Conservation (phyloP, 129 eudicot genomes). For the Chrysanthemum seticuspe region DNA sequence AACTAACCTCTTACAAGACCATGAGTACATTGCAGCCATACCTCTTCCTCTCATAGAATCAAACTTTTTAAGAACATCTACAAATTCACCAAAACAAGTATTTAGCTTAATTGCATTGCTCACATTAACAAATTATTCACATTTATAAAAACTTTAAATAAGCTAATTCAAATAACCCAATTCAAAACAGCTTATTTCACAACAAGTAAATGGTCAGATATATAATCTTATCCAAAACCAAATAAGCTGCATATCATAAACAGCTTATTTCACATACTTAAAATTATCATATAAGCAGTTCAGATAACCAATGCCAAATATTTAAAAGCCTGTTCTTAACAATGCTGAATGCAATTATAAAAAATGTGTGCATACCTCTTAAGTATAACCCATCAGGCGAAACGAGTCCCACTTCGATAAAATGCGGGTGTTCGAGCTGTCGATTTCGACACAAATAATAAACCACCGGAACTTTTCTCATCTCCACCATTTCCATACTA, state of each 20-base stretch:
- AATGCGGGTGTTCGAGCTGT: slow-evolving; percentile 84
- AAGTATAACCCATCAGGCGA: slow-evolving; percentile 74
- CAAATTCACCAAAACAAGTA: slow-evolving; percentile 4
- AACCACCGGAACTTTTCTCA: slow-evolving; percentile 60
- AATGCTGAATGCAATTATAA: slow-evolving; percentile 5
- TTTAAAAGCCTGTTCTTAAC: not conserved
- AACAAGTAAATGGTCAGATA: too few relatives aligned
- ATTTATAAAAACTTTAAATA: too few relatives aligned
- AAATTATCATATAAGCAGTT: too few relatives aligned
- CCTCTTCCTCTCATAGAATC: slow-evolving; percentile 77
- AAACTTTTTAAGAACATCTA: slow-evolving; percentile 79
- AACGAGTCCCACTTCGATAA: slow-evolving; percentile 67
- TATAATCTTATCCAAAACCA: too few relatives aligned
- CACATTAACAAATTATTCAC: too few relatives aligned
- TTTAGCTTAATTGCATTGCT: not conserved
- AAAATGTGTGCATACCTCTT: slow-evolving; percentile 48
- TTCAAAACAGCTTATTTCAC: not conserved
- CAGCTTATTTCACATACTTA: too few relatives aligned
- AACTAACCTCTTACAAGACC: slow-evolving; percentile 87
- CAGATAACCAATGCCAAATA: not conserved
- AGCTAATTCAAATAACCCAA: too few relatives aligned
- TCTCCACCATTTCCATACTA: slow-evolving; percentile 43
- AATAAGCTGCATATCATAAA: too few relatives aligned
- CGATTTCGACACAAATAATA: slow-evolving; percentile 69
- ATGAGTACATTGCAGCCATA: slow-evolving; percentile 78